Percentiles rank a stretch among this genome's conserved stretches.
These are phyloP conservation scores for Rhizophagus clarus DNA, from an alignment of 192 early-diverging fungal genomes.

Conservation along the genomic window DNA sequence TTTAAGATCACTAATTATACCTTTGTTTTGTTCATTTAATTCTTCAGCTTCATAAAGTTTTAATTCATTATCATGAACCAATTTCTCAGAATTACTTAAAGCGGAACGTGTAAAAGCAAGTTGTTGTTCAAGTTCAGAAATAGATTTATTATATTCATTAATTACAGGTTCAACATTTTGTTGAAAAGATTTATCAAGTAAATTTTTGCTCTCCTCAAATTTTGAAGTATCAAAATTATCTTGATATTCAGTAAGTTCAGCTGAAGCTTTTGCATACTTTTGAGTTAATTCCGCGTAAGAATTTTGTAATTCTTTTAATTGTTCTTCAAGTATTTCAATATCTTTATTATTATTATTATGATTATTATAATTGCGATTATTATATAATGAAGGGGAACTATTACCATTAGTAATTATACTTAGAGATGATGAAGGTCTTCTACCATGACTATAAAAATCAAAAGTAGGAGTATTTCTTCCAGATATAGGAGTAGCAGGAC, in stretches of 20 bases:
- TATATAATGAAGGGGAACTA: background rate
- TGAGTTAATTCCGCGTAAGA: conserved; percentile 57
- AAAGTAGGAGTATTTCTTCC: conserved; percentile 37
- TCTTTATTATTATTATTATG: conserved; percentile 26
- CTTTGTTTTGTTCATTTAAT: conserved; percentile 26
- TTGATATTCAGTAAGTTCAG: conserved; percentile 54
- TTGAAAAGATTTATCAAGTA: conserved; percentile 35
- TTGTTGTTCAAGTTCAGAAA: conserved; percentile 63
- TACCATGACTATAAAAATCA: conserved; percentile 25
- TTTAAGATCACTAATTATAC: conserved; percentile 41
- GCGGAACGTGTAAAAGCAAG: conserved; percentile 59
- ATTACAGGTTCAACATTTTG: conserved; percentile 69
- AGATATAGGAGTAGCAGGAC: conserved; percentile 2
- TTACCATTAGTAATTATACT: background rate
- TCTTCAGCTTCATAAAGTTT: conserved; percentile 45
- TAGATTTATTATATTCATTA: conserved; percentile 70
- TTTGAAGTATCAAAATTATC: conserved; percentile 30
- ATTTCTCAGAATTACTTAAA: conserved; percentile 55
- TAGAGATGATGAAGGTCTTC: conserved; percentile 27
- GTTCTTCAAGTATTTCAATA: conserved; percentile 48
- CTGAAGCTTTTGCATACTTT: conserved; percentile 54
- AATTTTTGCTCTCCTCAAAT: conserved; percentile 1
- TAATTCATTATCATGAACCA: conserved; percentile 59
- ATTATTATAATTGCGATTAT: conserved; percentile 30
- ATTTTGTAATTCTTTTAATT: conserved; percentile 53